phyloP scores from a whole-genome alignment of 495 filamentous ascomycete genomes.

The Letharia lupina region DNA sequence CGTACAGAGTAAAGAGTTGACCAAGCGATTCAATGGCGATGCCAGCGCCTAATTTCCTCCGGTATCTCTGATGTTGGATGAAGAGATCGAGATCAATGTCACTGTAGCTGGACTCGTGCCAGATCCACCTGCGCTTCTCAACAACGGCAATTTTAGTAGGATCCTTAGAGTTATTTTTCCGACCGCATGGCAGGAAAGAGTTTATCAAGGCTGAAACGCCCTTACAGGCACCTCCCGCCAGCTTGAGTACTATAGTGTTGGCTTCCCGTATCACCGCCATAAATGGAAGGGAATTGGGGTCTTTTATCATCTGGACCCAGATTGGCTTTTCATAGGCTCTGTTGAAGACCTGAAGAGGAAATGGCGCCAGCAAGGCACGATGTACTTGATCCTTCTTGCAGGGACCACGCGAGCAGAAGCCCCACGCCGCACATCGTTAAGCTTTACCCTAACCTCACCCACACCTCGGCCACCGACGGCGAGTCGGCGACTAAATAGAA shows the following conservation, averaged over 20 bases:
- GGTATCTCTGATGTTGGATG: background rate
- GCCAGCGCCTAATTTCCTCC: background rate
- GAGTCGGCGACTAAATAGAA: background rate
- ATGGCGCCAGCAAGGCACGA: background rate
- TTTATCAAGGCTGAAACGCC: background rate
- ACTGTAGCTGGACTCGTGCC: background rate
- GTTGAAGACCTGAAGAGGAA: background rate
- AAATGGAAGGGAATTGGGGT: background rate
- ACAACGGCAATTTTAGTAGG: too few species aligned
- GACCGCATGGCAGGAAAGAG: background rate
- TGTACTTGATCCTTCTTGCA: background rate
- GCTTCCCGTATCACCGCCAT: background rate
- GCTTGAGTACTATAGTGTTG: background rate
- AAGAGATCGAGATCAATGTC: background rate
- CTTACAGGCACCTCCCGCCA: background rate
- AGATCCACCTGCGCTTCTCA: background rate
- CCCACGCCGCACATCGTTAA: background rate
- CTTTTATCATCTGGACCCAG: constrained; percentile 5
- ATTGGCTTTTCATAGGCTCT: background rate
- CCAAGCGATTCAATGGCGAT: background rate
- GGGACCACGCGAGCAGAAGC: background rate
- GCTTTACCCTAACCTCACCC: too few species aligned
- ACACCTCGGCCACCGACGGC: background rate
- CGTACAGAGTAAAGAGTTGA: background rate
- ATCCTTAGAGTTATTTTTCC: background rate